Base-by-base conservation (phyloP, 805 yeast species). In the Wickerhamiella lipophila region DNA sequence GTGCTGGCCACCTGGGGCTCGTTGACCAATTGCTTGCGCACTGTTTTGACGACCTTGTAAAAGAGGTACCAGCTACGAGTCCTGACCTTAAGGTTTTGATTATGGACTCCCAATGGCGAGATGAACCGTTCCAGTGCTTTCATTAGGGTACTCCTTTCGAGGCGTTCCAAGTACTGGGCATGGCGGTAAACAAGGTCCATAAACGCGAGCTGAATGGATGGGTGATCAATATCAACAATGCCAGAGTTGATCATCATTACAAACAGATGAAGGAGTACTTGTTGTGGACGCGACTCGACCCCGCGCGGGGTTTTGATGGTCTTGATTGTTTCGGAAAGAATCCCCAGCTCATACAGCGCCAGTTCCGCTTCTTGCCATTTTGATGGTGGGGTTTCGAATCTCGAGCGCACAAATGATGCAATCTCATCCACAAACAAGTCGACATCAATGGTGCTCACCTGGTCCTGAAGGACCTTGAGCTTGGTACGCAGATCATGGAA, bases 1-100 rank as follows among this genome's bases (percentile, higher is more conserved):
- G 83, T 71, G 53, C 74, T 77, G 36, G 79, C 58, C 76, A 69
- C 50, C 69, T 65, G 49, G 16, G 50, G 39, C 35, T 46, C 39
- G 4, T 49, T 26, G 26, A 79, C 73, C 36, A 79, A 65, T 44
- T 74, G 67, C 32, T 87, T 86, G 59, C 79, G 81, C 1, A 89
- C 80, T 42, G 81, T 68, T 60, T 82, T 85, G 52, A 87, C 73
- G 58, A 88, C 83, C 62, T 94, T 75, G 59, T 80, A 80, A 57
- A 89, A 85, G 54, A 88, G 69, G 62, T 85, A 89, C 96, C 97
- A 92, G 38, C 94, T 74, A 62, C 96, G 78, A 49, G 77, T 71
- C 58, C 87, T 78, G 3, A 88, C 96, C 53, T 78, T 81, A 50
- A 75, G 81, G 55, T 74, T 71, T 4, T 72, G 69, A 65, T 81